Evolutionary conservation across 768 basidiomycete species (phyloP).

Genomic region (Pleurotus cornucopiae): DNA sequence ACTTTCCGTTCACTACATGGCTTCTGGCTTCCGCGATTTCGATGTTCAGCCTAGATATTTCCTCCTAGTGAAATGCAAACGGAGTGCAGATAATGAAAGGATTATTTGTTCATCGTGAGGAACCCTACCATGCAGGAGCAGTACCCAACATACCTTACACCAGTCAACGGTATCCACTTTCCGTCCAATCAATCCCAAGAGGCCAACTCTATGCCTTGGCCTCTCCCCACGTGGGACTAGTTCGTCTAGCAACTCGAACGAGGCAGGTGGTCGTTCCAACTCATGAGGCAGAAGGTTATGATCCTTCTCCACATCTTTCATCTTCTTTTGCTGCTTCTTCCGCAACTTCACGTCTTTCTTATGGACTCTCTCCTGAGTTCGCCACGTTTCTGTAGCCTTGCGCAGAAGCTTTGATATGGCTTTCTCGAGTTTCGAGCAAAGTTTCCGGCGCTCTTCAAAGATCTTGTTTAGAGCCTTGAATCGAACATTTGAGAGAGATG

Average conservation of each 20-base stretch:
- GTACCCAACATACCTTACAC: slow-evolving; percentile 39
- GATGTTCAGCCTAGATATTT: slow-evolving; percentile 44
- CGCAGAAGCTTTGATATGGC: slow-evolving; percentile 48
- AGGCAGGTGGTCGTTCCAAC: slow-evolving; percentile 20
- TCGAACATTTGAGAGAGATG: not conserved
- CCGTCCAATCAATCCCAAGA: slow-evolving; percentile 46
- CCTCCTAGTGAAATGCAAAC: slow-evolving; percentile 26
- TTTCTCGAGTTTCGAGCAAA: slow-evolving; percentile 50
- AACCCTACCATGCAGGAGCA: not conserved
- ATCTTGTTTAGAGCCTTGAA: slow-evolving; percentile 31
- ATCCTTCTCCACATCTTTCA: slow-evolving; percentile 24
- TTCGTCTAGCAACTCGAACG: slow-evolving; percentile 38
- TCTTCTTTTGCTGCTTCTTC: slow-evolving; percentile 16
- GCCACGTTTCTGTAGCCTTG: slow-evolving; percentile 35
- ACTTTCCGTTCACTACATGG: slow-evolving; percentile 36
- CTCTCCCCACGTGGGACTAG: slow-evolving; percentile 47
- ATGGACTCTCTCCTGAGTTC: slow-evolving; percentile 30
- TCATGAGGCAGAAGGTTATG: slow-evolving; percentile 1
- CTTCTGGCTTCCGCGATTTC: slow-evolving; percentile 37
- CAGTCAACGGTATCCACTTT: slow-evolving; percentile 69
- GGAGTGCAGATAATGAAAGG: too few species aligned
- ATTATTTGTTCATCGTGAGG: not conserved
- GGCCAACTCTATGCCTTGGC: slow-evolving; percentile 48
- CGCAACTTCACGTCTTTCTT: slow-evolving; percentile 21
- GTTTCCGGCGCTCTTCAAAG: slow-evolving; percentile 40